Conservation (phyloP, 139 green algal genomes). For the Astrephomene gubernaculifera region DNA sequence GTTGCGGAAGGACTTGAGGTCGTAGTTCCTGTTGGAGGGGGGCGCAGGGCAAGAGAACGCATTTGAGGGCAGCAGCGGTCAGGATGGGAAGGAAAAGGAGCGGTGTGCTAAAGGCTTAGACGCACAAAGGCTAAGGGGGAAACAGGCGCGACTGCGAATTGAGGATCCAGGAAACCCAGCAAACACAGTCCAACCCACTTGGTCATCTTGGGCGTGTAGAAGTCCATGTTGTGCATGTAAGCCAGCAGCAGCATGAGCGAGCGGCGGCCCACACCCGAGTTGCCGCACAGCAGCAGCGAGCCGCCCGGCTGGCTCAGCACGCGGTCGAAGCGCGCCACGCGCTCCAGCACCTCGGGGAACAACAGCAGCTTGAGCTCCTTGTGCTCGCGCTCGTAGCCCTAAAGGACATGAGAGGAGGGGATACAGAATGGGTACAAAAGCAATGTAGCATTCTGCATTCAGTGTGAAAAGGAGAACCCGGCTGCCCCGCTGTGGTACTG, state of each 20-base stretch:
- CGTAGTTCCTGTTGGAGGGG: constrained; percentile 61
- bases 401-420: no score
- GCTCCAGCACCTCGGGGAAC: constrained; percentile 73
- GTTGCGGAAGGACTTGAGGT: constrained; percentile 68
- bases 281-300: constrained; percentile 74
- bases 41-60: constrained; percentile 5
- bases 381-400: constrained; percentile 76
- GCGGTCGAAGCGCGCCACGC: constrained; percentile 73
- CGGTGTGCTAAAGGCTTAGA: no score
- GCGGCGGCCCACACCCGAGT: constrained; percentile 70
- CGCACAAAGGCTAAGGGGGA: no score
- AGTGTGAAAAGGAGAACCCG: no score
- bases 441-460: no score
- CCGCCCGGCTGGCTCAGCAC: constrained; percentile 68
- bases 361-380: constrained; percentile 76
- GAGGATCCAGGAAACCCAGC: no score
- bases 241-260: constrained; percentile 67
- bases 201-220: constrained; percentile 70
- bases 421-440: no score
- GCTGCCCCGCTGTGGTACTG: no score
- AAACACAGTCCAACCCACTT: constrained; percentile 25
- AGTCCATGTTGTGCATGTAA: constrained; percentile 81
- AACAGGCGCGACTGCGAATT: no score
- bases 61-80: no score
- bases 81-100: no score